Conservation (phyloP, 768 basidiomycete genomes). For the Termitomyces heimii region DNA sequence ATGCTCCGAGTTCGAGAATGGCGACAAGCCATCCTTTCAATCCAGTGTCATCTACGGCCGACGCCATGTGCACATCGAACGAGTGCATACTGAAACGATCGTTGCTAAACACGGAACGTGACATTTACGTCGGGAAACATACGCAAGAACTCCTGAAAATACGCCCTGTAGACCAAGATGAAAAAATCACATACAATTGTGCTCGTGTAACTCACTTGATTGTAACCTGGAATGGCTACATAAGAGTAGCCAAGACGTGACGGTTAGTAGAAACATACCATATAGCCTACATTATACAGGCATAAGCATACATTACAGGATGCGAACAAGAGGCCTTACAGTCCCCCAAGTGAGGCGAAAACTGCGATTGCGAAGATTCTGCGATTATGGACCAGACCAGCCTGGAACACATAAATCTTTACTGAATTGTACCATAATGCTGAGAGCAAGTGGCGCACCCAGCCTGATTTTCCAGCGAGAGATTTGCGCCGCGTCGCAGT, state of each 20-base stretch:
- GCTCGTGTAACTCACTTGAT: conserved; percentile 36
- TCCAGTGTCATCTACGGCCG: conserved; percentile 42
- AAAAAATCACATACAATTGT: background rate
- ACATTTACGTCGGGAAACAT: background rate
- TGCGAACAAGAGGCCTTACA: conserved; percentile 35
- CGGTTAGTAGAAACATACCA: conserved; percentile 31
- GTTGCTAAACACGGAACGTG: background rate
- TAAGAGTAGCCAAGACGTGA: background rate
- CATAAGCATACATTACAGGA: background rate
- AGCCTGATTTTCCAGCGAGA: conserved; percentile 62
- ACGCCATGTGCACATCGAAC: conserved; percentile 50
- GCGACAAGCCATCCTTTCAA: conserved; percentile 70
- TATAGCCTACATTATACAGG: conserved; percentile 42
- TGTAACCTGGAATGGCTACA: conserved; percentile 42
- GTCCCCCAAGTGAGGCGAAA: conserved; percentile 75
- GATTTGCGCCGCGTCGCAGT: conserved; percentile 43
- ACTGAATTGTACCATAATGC: background rate
- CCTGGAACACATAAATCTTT: conserved; percentile 24
- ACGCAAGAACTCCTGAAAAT: conserved; percentile 71
- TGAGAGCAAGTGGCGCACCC: conserved; percentile 34
- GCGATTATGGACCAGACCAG: conserved; percentile 61
- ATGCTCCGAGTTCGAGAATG: conserved; percentile 71
- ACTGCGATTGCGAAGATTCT: conserved; percentile 62
- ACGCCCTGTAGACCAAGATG: conserved; percentile 43
- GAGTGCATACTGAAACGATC: conserved; percentile 36